Conservation (phyloP, 2,329 filamentous ascomycete species). For the Hypoxylon sp. region DNA sequence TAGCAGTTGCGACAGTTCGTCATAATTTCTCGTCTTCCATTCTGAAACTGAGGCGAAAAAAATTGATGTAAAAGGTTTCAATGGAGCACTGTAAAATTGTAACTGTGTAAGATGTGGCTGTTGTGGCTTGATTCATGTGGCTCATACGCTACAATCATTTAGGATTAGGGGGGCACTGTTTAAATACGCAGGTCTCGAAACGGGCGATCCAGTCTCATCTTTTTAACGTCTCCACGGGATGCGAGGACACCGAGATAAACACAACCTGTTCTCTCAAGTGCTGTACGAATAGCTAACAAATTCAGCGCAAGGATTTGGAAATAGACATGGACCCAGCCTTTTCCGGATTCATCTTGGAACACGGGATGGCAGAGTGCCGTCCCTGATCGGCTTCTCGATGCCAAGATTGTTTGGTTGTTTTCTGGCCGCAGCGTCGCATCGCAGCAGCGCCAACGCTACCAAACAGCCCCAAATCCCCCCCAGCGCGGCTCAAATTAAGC, state of each 20-base stretch:
- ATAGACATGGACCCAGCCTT: slow-evolving; percentile 6
- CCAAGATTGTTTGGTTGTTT: slow-evolving; percentile 37
- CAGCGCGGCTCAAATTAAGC: slow-evolving; percentile 38
- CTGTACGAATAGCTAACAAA: too few species aligned
- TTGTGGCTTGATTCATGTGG: slow-evolving; percentile 9
- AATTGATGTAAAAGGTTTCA: too few species aligned
- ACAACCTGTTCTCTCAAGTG: too few species aligned
- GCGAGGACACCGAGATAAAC: slow-evolving; percentile 8
- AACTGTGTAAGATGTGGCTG: slow-evolving; percentile 9
- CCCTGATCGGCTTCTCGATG: slow-evolving; percentile 35
- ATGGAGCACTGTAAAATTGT: too few species aligned
- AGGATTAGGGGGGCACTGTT: neutral
- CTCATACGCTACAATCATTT: neutral
- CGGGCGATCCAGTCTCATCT: slow-evolving; percentile 21
- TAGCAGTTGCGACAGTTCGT: too few species aligned
- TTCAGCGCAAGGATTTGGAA: neutral
- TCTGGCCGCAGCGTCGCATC: slow-evolving; percentile 29
- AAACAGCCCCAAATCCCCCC: too few species aligned
- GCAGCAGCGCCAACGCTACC: slow-evolving; percentile 14
- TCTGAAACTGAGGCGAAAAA: too few species aligned
- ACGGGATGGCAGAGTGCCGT: slow-evolving; percentile 38
- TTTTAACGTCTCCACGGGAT: too few species aligned
- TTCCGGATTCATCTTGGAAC: slow-evolving; percentile 36
- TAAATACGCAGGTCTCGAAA: slow-evolving; percentile 8
- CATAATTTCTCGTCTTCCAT: too few species aligned